Evolutionary conservation across 805 yeast species (phyloP).

Genomic region (Schizosaccharomyces cryophilus): DNA sequence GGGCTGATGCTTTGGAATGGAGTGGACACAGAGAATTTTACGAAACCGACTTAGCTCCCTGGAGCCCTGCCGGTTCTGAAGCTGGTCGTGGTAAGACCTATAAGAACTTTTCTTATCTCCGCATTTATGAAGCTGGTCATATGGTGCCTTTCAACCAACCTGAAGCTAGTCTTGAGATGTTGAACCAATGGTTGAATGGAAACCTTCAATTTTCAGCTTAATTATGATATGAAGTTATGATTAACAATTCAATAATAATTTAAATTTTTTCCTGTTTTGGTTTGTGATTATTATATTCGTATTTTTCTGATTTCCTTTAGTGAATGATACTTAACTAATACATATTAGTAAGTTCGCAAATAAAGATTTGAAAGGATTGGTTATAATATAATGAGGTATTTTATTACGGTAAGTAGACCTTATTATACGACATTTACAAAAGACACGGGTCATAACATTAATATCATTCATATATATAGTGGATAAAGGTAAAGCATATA

Average conservation of each 20-base stretch:
- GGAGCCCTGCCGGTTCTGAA: slow-evolving; percentile 19
- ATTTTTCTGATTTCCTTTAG: neutral
- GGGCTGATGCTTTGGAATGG: slow-evolving; percentile 61
- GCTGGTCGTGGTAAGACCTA: slow-evolving; percentile 59
- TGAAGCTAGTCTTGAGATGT: slow-evolving; percentile 47
- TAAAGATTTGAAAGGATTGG: too few species aligned
- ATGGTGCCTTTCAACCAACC: slow-evolving; percentile 91
- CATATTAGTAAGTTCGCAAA: too few species aligned
- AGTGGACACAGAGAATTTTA: slow-evolving; percentile 29
- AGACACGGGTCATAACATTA: neutral
- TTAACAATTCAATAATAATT: too few species aligned
- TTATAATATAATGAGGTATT: too few species aligned
- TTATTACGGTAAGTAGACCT: too few species aligned
- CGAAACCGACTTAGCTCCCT: slow-evolving; percentile 15
- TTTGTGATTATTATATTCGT: neutral
- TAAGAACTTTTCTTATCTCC: slow-evolving; percentile 51
- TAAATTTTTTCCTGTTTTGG: neutral
- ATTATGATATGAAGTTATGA: neutral
- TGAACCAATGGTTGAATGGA: slow-evolving; percentile 65
- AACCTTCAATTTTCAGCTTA: neutral
- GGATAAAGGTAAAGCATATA: too few species aligned
- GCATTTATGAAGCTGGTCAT: slow-evolving; percentile 80
- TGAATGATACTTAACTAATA: neutral
- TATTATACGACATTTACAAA: too few species aligned
- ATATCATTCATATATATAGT: neutral